A percentile compares a stretch with the other conserved stretches of the same genome.
These are phyloP conservation scores for Selaginella tamariscina DNA, from an alignment of 75 land plant species.

Conservation along the genomic window DNA sequence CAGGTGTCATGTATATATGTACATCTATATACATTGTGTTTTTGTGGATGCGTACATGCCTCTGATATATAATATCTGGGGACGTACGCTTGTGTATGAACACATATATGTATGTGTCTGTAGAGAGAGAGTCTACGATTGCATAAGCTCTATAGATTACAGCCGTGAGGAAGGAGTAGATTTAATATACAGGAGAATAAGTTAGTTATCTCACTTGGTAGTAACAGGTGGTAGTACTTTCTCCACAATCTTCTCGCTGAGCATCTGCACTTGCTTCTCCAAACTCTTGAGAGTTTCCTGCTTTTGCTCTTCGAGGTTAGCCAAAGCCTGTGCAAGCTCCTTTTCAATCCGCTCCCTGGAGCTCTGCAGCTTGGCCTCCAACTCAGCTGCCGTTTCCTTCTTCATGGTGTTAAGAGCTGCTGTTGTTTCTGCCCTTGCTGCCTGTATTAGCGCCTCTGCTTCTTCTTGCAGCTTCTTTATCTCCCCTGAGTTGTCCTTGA, in stretches of 20 bases:
- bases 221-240: slow-evolving; percentile 94
- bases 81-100: no score
- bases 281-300: slow-evolving; percentile 62
- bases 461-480: slow-evolving; percentile 85
- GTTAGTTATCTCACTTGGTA: no score
- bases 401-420: slow-evolving; percentile 81
- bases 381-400: slow-evolving; percentile 70
- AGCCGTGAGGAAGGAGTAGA: no score
- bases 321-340: slow-evolving; percentile 59
- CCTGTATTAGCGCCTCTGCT: slow-evolving; percentile 70
- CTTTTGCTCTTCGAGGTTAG: slow-evolving; percentile 59
- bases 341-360: slow-evolving; percentile 61
- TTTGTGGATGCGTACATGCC: no score
- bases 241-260: slow-evolving; percentile 65
- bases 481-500: slow-evolving; percentile 74
- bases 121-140: no score
- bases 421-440: slow-evolving; percentile 81
- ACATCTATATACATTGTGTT: no score
- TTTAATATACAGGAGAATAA: no score
- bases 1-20: no score
- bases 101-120: no score
- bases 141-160: no score
- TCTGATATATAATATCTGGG: no score
- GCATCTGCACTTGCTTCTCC: slow-evolving; percentile 58
- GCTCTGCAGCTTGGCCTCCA: slow-evolving; percentile 69